phyloP scores from a whole-genome alignment of 345 rosid species.

The Jatropha curcas region DNA sequence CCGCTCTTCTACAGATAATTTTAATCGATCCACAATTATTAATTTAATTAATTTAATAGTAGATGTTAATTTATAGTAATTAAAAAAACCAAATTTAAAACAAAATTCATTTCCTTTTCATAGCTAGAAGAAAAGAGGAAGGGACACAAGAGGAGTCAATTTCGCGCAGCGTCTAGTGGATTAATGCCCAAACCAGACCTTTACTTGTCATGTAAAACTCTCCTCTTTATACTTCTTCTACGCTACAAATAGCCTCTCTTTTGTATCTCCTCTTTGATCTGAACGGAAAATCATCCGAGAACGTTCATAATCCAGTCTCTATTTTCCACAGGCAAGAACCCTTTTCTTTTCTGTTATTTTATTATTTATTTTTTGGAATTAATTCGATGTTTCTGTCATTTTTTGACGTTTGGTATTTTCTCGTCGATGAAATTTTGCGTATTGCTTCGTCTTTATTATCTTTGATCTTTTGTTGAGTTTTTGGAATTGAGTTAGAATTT shows the following conservation, averaged over 20 bases:
- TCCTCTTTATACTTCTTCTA: neutral
- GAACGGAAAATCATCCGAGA: neutral
- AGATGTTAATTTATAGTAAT: too few species aligned
- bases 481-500: conserved; percentile 6
- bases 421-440: neutral
- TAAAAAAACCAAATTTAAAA: too few species aligned
- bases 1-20: neutral
- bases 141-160: conserved; percentile 2
- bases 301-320: neutral
- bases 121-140: too few species aligned
- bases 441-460: neutral
- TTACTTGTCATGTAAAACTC: conserved; percentile 1
- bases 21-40: neutral
- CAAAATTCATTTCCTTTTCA: too few species aligned
- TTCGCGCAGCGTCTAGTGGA: neutral
- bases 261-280: neutral
- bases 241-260: neutral
- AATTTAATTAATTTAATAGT: too few species aligned
- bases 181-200: neutral
- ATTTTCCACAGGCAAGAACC: conserved; percentile 8
- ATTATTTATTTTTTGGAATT: neutral
- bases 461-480: neutral
- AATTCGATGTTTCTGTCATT: neutral
- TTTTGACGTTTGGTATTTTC: neutral
- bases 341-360: neutral